These are phyloP conservation scores for Aspergillus nomiae DNA, from an alignment of 2,329 filamentous ascomycete species.

Conservation along the genomic window DNA sequence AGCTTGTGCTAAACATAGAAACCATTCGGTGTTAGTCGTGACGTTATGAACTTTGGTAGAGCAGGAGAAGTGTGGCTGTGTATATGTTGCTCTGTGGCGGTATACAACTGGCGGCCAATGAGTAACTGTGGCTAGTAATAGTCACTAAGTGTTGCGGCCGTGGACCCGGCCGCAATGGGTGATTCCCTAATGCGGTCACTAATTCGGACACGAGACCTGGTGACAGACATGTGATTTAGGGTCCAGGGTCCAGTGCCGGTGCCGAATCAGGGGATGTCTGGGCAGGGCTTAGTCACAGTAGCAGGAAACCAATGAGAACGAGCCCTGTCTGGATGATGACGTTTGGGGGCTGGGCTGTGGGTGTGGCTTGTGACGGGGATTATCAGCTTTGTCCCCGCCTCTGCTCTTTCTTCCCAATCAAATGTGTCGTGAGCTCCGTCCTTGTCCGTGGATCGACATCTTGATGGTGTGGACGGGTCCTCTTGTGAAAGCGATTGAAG, in stretches of 20 bases:
- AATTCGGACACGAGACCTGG: neutral
- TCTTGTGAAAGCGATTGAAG: conserved; percentile 12
- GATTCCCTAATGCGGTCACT: neutral
- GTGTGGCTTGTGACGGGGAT: neutral
- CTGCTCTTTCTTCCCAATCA: conserved; percentile 11
- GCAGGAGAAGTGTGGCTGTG: neutral
- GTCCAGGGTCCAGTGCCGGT: neutral
- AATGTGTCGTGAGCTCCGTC: conserved; percentile 1
- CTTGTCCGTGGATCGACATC: conserved; percentile 20
- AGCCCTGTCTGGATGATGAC: neutral
- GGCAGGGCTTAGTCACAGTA: neutral
- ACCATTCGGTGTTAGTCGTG: neutral
- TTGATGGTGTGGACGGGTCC: conserved; percentile 7
- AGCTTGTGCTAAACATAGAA: neutral
- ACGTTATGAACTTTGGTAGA: neutral
- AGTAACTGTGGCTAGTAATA: neutral
- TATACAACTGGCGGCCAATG: no score
- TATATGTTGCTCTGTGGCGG: no score
- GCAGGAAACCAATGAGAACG: neutral
- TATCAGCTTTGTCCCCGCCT: neutral
- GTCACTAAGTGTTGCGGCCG: neutral
- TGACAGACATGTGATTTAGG: neutral
- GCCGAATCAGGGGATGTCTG: neutral
- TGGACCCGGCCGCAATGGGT: neutral
- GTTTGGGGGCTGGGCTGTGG: neutral